A percentile compares a stretch with the other conserved stretches of the same genome.
Evolutionary conservation across 75 land plant species (phyloP).

Genomic region (Larix kaempferi): DNA sequence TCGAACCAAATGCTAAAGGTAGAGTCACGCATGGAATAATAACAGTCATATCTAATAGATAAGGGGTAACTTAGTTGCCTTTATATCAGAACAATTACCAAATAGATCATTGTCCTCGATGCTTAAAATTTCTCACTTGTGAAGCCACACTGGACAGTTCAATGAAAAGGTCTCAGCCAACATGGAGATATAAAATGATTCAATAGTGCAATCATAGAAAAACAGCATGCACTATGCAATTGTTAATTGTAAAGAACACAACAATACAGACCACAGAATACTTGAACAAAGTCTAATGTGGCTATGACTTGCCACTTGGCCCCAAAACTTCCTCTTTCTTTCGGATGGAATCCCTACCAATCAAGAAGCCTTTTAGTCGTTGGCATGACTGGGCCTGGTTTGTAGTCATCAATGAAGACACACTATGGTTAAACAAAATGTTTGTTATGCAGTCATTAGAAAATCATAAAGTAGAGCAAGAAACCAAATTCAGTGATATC

Average conservation of each 20-base stretch:
- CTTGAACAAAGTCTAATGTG: background rate
- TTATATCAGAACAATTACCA: slow-evolving; percentile 4
- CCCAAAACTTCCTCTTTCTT: background rate
- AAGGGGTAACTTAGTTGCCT: background rate
- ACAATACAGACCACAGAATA: background rate
- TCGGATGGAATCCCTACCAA: background rate
- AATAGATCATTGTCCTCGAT: background rate
- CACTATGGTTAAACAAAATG: slow-evolving; percentile 40
- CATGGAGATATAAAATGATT: background rate
- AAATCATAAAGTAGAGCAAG: no score
- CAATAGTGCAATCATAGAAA: background rate
- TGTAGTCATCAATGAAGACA: slow-evolving; percentile 84
- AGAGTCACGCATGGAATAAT: no score
- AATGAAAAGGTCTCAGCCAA: slow-evolving; percentile 3
- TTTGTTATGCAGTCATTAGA: background rate
- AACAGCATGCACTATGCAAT: background rate
- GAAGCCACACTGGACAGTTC: background rate
- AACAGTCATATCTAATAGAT: background rate
- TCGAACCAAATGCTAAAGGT: no score
- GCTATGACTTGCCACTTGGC: background rate
- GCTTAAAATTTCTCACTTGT: background rate
- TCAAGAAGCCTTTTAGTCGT: slow-evolving; percentile 24
- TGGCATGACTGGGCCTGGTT: slow-evolving; percentile 55
- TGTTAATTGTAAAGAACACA: background rate
- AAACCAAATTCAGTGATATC: no score